Evolutionary conservation across 805 yeast genomes (phyloP).

Genomic region (Nakazawaea sp.): DNA sequence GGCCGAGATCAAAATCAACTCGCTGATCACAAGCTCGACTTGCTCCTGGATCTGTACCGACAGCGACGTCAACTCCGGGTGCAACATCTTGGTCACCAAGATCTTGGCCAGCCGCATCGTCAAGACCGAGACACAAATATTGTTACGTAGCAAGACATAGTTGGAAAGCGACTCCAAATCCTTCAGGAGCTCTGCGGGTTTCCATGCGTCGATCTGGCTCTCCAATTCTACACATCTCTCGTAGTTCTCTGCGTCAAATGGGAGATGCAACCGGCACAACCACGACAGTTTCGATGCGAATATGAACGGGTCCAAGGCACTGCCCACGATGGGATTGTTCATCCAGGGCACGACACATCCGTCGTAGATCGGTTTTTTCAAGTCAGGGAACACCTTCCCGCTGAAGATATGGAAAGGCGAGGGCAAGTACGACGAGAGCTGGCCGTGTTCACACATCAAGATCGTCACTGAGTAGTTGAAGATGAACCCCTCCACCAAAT

Average conservation of each 20-base stretch:
- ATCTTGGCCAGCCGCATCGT: constrained; percentile 4
- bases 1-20: constrained; percentile 3
- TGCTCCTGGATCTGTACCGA: constrained; percentile 8
- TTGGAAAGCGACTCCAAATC: neutral
- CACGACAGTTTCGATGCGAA: constrained; percentile 28
- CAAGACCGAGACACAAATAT: constrained; percentile 9
- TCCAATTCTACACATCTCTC: constrained; percentile 2
- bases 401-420: constrained; percentile 32
- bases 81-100: constrained; percentile 9
- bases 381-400: constrained; percentile 2
- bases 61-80: constrained; percentile 2
- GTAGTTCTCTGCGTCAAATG: constrained; percentile 9
- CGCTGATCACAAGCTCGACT: constrained; percentile 5
- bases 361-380: constrained; percentile 5
- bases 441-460: constrained; percentile 24
- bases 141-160: constrained; percentile 7
- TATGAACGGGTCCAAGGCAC: constrained; percentile 28
- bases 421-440: constrained; percentile 24
- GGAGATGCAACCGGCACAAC: constrained; percentile 17
- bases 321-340: constrained; percentile 35
- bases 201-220: neutral
- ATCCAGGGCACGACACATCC: constrained; percentile 30
- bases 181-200: constrained; percentile 1
- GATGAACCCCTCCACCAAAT: constrained; percentile 36
- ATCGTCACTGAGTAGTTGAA: constrained; percentile 34